phyloP scores from a whole-genome alignment of 78 protist species.

The Trichosphaerium sp. region DNA sequence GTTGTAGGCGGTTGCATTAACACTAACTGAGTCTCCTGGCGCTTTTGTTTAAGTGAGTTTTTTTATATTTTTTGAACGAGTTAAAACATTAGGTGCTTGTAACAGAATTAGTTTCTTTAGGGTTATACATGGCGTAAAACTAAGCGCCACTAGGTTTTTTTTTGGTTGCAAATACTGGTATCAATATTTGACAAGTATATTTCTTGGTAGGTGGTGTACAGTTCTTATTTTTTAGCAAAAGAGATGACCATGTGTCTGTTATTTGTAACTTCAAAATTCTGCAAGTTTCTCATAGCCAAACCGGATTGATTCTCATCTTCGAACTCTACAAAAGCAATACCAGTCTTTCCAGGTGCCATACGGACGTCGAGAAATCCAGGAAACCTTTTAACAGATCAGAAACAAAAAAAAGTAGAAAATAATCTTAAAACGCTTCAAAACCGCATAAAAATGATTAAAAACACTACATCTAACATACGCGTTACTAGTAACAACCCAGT shows the following conservation, averaged over 20 bases:
- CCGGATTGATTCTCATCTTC: conserved; percentile 45
- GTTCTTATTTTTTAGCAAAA: conserved; percentile 27
- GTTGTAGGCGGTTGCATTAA: no score
- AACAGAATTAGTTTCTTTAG: no score
- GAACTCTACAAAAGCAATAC: conserved; percentile 81
- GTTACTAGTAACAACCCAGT: not conserved
- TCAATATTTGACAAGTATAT: no score
- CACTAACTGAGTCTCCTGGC: no score
- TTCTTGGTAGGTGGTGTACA: no score
- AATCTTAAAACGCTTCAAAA: not conserved
- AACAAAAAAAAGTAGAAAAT: not conserved
- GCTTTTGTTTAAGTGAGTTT: no score
- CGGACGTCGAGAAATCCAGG: conserved; percentile 70
- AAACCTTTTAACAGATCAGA: conserved; percentile 14
- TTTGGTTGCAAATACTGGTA: no score
- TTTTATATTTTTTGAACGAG: no score
- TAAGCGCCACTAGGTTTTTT: no score
- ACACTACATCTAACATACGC: not conserved
- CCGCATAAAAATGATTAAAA: not conserved
- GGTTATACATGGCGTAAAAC: no score
- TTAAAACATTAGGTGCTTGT: no score
- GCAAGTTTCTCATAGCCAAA: conserved; percentile 45
- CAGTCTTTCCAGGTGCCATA: conserved; percentile 60
- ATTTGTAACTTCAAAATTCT: conserved; percentile 37
- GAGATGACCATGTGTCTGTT: conserved; percentile 49